A percentile compares a stretch with the other conserved stretches of the same genome.
phyloP scores from a whole-genome alignment of 371 early-diverging fungal genomes.

The Mortierella sp. region DNA sequence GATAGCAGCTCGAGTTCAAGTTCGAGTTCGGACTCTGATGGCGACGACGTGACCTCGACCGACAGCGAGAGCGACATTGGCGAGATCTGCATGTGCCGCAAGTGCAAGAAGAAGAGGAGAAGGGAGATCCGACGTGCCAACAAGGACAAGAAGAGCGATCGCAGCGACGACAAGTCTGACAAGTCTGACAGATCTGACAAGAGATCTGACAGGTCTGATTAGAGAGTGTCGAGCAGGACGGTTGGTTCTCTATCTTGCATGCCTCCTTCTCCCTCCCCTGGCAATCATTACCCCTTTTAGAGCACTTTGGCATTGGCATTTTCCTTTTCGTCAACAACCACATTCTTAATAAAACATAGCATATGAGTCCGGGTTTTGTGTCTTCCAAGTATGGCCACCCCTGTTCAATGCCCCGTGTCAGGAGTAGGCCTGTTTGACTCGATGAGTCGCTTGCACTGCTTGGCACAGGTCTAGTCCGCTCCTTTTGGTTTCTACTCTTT shows the following conservation, averaged over 20 bases:
- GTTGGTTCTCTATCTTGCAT: background rate
- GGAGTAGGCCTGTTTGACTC: background rate
- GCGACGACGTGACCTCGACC: constrained; percentile 60
- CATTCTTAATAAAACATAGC: background rate
- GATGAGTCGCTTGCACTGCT: background rate
- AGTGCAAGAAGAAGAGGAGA: constrained; percentile 70
- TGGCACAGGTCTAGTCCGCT: background rate
- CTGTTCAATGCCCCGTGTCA: background rate
- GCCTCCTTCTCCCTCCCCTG: background rate
- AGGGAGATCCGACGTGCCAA: constrained; percentile 43
- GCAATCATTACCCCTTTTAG: background rate
- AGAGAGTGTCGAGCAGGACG: background rate
- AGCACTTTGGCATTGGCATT: background rate
- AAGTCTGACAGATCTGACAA: background rate
- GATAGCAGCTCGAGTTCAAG: constrained; percentile 59
- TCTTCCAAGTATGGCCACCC: background rate
- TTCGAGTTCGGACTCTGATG: constrained; percentile 48
- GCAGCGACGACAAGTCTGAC: background rate
- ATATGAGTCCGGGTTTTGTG: background rate
- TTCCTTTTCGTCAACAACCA: background rate
- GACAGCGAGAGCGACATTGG: constrained; percentile 72
- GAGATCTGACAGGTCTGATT: constrained; percentile 3
- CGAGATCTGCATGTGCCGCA: constrained; percentile 74
- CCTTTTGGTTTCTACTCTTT: background rate
- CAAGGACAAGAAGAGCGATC: constrained; percentile 2